Evolutionary conservation across 495 filamentous ascomycete genomes (phyloP).

Genomic region (Trichoderma asperelloides): DNA sequence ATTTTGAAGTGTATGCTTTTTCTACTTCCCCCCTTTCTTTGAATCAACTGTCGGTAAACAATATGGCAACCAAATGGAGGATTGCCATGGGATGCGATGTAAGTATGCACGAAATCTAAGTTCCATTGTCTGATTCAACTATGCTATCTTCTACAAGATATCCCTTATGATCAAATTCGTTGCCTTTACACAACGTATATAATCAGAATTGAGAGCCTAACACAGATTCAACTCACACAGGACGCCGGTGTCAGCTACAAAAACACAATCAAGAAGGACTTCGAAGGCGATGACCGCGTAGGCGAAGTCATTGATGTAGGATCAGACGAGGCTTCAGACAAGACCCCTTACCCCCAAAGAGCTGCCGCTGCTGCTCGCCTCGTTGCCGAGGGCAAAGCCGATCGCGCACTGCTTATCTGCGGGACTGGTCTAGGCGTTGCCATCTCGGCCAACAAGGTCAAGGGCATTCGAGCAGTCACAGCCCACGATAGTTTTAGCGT

Average conservation of each 20-base stretch:
- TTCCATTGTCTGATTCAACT: background rate
- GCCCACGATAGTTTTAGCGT: conserved; percentile 81
- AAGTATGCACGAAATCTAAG: conserved; percentile 28
- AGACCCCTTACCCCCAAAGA: conserved; percentile 76
- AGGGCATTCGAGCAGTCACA: conserved; percentile 74
- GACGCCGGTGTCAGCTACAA: conserved; percentile 75
- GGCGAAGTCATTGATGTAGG: conserved; percentile 60
- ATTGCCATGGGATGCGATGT: conserved; percentile 41
- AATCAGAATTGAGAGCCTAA: background rate
- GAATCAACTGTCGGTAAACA: conserved; percentile 8
- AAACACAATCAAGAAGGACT: conserved; percentile 63
- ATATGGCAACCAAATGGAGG: conserved; percentile 35
- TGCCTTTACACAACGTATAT: background rate
- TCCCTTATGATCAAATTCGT: background rate
- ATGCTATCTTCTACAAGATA: background rate
- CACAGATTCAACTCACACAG: conserved; percentile 23
- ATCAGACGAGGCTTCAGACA: conserved; percentile 47
- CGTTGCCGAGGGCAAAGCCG: conserved; percentile 57
- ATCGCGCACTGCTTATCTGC: conserved; percentile 79
- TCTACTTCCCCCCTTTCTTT: background rate
- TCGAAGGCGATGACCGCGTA: conserved; percentile 59
- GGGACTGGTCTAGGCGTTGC: conserved; percentile 81
- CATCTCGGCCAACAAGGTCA: conserved; percentile 81
- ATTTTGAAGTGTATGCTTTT: too few relatives aligned
- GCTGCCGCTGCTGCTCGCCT: conserved; percentile 62